Conservation (phyloP, 768 basidiomycete genomes). For the Hygrocybe coccinea region DNA sequence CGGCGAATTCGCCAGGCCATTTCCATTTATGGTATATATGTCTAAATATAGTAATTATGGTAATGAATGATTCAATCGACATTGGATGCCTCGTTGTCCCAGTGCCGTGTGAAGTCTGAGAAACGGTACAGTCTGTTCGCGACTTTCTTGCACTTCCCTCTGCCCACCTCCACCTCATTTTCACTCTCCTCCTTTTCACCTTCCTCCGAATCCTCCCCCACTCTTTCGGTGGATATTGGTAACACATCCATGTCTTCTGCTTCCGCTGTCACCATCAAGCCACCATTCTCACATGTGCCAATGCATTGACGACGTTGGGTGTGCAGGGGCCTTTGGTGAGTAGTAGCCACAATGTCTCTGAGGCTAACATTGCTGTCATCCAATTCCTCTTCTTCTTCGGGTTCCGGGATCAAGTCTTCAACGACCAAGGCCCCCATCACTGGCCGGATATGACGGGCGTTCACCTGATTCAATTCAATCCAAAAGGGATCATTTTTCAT, state of each 20-base stretch:
- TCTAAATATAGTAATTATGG: background rate
- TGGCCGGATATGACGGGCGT: too few species aligned
- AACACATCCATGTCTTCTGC: background rate
- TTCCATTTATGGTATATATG: background rate
- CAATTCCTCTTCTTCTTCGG: conserved; percentile 3
- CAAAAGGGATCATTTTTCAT: background rate
- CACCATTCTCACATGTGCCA: background rate
- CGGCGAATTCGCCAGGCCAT: background rate
- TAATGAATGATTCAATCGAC: background rate
- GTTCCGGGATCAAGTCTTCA: background rate
- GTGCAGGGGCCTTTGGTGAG: background rate
- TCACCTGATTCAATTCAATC: background rate
- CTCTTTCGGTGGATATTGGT: background rate
- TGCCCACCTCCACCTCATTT: background rate
- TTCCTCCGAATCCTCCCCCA: too few species aligned
- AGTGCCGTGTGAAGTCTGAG: background rate
- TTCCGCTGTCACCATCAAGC: background rate
- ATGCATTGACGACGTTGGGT: background rate
- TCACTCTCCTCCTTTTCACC: background rate
- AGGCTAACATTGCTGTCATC: conserved; percentile 3
- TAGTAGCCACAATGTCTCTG: background rate
- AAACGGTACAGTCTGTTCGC: background rate
- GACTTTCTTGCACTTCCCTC: background rate
- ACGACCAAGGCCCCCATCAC: background rate
- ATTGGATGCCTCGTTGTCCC: background rate